Base-by-base conservation (phyloP, 306 rosid genomes). In the Sicyos baderoa region DNA sequence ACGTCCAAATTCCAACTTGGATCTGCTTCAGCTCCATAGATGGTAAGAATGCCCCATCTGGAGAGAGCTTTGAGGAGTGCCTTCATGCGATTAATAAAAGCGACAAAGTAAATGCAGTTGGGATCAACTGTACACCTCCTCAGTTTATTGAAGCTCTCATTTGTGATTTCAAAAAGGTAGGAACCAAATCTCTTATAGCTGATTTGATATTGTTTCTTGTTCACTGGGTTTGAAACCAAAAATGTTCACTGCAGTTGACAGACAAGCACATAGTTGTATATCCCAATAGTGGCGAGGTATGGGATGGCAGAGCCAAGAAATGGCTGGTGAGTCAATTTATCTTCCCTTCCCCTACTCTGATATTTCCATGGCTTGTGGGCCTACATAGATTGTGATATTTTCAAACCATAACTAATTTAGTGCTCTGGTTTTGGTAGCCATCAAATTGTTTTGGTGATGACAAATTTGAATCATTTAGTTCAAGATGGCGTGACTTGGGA, bases 91-190 rank as follows among this genome's bases (percentile, higher is more conserved):
- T 89, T 72, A 91, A 89, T 47, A 77, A 76, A 71, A 76, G 91
- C 75, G 49, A 80, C 76, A 85, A 73, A 84, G 86, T 89, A 56
- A 72, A 77, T 17, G 97, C 95, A 0, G 96, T 85, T 45, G 97
- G 97, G 56, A 85, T 91, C 73, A 91, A 91, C 75, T 91, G 97
- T 75, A 81, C 91, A 12, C 97, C 97, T 74, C 95, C 97, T 27
- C 96, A 91, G 22, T 81, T 91, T 55, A 83, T 81, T 55, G 95
- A 87, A 71, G 60, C 44, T 56, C 91, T 89, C 68, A 83, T 91
- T 58, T 50, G 78, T 84, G 84, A 84, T 74, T 84, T 89, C 74
- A 84, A 79, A 73, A 72, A 82, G 93, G 97, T 87, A 77, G 49
- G 57, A 52, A n/a, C 16, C 9, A 42, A 5, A 22, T 29, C 71